These are phyloP conservation scores for Trichophyton simii DNA, from an alignment of 2,329 filamentous ascomycete species.

Conservation along the genomic window DNA sequence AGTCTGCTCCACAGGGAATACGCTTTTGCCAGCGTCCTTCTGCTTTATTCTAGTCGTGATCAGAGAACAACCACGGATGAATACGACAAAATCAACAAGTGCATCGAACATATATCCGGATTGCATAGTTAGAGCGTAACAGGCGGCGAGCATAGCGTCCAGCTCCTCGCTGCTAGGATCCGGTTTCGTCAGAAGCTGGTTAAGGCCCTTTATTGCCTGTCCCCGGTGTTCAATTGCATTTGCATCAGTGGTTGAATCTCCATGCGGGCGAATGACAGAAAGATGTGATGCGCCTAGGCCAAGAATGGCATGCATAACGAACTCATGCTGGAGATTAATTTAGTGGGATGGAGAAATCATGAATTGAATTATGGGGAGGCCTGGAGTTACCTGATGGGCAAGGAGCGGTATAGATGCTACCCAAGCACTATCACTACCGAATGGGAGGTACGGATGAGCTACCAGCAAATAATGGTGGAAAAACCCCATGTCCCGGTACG, in stretches of 20 bases:
- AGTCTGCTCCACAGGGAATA: neutral
- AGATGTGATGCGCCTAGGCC: conserved; percentile 53
- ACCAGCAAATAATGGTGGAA: conserved; percentile 41
- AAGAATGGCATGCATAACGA: conserved; percentile 56
- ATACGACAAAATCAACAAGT: conserved; percentile 19
- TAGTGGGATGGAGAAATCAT: neutral
- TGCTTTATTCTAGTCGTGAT: neutral
- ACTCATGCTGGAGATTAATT: conserved; percentile 36
- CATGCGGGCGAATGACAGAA: conserved; percentile 37
- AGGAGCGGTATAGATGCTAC: conserved; percentile 54
- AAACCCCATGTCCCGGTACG: conserved; percentile 36
- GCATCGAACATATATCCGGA: conserved; percentile 19
- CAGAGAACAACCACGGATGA: conserved; percentile 16
- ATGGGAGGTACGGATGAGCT: conserved; percentile 49
- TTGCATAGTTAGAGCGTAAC: conserved; percentile 20
- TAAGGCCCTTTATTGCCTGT: conserved; percentile 49
- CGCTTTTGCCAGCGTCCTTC: neutral
- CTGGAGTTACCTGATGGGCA: conserved; percentile 46
- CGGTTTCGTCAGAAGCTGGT: neutral
- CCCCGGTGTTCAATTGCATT: conserved; percentile 54
- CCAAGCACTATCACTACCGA: conserved; percentile 55
- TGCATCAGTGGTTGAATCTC: conserved; percentile 35
- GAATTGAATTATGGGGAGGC: neutral
- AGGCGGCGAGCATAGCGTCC: conserved; percentile 19
- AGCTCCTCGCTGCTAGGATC: neutral